These are phyloP conservation scores for Xylaria sp. DNA, from an alignment of 495 filamentous ascomycete genomes.

Conservation along the genomic window DNA sequence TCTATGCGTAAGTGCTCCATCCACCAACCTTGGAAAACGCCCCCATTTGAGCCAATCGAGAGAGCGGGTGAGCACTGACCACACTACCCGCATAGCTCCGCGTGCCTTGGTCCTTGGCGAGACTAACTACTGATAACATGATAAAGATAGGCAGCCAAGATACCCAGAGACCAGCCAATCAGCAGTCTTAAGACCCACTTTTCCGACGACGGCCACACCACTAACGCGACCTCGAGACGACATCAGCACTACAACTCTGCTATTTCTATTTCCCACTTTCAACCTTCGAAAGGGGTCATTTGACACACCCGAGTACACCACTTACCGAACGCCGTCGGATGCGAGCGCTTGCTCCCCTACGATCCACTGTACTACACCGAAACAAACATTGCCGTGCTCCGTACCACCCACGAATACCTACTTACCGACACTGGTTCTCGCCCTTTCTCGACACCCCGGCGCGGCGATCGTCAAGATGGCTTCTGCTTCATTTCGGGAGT, in stretches of 20 bases:
- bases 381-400: conserved; percentile 13
- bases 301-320: conserved; percentile 42
- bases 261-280: conserved; percentile 32
- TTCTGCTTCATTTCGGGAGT: conserved; percentile 87
- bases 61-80: not conserved
- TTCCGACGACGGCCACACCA: conserved; percentile 20
- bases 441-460: conserved; percentile 9
- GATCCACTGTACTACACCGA: conserved; percentile 36
- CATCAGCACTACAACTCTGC: conserved; percentile 26
- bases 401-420: not conserved
- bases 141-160: conserved; percentile 25
- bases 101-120: conserved; percentile 7
- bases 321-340: conserved; percentile 32
- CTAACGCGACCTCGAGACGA: conserved; percentile 16
- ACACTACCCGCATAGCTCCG: not conserved
- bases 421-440: not conserved
- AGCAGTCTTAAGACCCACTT: not conserved
- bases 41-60: conserved; percentile 15
- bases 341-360: conserved; percentile 32
- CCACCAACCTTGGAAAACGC: conserved; percentile 5
- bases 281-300: conserved; percentile 44
- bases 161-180: conserved; percentile 7
- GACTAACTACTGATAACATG: conserved; percentile 24
- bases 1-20: not conserved
- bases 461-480: conserved; percentile 67